Base-by-base conservation (phyloP, 257 asterid genomes). In the Phtheirospermum japonicum region DNA sequence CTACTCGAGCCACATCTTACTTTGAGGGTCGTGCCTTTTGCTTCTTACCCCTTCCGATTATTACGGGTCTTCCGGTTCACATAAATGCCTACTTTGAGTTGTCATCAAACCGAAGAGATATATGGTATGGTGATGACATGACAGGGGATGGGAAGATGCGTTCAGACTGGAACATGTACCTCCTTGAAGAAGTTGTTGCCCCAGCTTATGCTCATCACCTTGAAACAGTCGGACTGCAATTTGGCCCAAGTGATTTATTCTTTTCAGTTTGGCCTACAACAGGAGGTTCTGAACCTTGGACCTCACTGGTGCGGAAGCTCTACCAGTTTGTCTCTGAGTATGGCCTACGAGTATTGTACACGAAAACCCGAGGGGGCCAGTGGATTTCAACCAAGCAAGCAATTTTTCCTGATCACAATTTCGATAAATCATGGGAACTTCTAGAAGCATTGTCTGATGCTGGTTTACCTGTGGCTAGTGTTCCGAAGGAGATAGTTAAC, bases 121-220 rank as follows among this genome's bases (percentile, higher is more conserved):
- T 91, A 77, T 91, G 98, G 98, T 88, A 85, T 71, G 98, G 98
- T 53, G 87, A 82, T 80, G 98, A 91, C 85, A 91, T 91, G 98
- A 86, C 90, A 45, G 98, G 98, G 70, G 98, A 92, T 67, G 98
- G 98, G 65, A 91, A 86, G 80, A 79, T 81, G 65, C 95, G 96
- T 45, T 88, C 98, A 9, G 98, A 91, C 72, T 91, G 98, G 98
- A 91, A 91, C 73, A 75, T 78, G 79, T 80, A 73, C 74, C 95
- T 91, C 59, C 94, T 91, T 66, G 90, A 88, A 83, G 93, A 89
- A 71, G 92, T 88, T 66, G 86, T 79, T 67, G 92, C 96, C 70
- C 96, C 98, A 73, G 95, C 98, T 65, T 91, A 85, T 69, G 95
- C 92, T 43, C 95, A 77, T 76, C 85, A 88, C 68, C 89, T 91